Conservation (phyloP, 2,329 filamentous ascomycete species). For the Hypoxylon sp. region DNA sequence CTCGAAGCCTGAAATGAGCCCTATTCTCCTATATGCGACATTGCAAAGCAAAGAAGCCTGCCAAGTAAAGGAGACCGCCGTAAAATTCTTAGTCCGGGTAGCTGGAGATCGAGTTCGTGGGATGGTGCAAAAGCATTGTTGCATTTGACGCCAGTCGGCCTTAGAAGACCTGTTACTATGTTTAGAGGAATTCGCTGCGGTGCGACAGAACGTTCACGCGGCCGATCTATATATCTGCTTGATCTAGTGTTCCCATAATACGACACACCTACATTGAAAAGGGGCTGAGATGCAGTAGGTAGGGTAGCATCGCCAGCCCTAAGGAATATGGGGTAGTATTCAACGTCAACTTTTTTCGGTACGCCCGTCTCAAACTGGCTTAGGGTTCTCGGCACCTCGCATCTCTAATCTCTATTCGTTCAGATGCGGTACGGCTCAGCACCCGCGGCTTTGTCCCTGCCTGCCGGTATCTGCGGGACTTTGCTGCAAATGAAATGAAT, state of each 20-base stretch:
- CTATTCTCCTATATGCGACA: not conserved
- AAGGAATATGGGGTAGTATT: slow-evolving; percentile 38
- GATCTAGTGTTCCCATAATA: slow-evolving; percentile 34
- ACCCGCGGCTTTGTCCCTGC: slow-evolving; percentile 4
- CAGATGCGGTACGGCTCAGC: slow-evolving; percentile 29
- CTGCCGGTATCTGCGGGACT: slow-evolving; percentile 11
- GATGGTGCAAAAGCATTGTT: not conserved
- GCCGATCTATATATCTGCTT: slow-evolving; percentile 30
- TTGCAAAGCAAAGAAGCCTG: not conserved
- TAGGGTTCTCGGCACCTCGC: slow-evolving; percentile 24
- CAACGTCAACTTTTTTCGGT: slow-evolving; percentile 21
- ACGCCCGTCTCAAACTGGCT: slow-evolving; percentile 26
- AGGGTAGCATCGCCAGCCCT: slow-evolving; percentile 37
- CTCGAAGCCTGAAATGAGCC: not conserved
- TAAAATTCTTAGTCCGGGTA: not conserved
- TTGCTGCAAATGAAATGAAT: slow-evolving; percentile 25
- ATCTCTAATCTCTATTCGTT: slow-evolving; percentile 35
- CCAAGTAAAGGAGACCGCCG: not conserved
- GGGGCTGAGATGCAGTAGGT: slow-evolving; percentile 28
- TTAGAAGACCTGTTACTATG: slow-evolving; percentile 18
- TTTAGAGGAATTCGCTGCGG: slow-evolving; percentile 27
- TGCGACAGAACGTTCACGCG: slow-evolving; percentile 25
- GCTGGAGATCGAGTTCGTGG: not conserved
- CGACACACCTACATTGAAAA: slow-evolving; percentile 28
- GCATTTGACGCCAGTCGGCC: slow-evolving; percentile 13